Conservation (phyloP, 177 flowering plant species). For the Vitis hybrid region DNA sequence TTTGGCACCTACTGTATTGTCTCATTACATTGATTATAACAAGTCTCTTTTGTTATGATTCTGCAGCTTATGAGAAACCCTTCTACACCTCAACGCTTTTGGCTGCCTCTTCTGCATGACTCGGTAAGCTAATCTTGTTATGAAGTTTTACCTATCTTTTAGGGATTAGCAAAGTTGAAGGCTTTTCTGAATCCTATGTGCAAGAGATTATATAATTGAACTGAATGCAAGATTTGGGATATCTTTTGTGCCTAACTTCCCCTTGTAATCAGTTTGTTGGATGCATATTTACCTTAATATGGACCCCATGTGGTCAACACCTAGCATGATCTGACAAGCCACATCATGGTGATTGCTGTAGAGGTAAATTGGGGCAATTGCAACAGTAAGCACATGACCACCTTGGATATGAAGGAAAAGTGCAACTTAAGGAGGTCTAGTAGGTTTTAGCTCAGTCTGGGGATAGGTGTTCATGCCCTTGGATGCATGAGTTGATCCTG, state of each 20-base stretch:
- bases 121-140: slow-evolving; percentile 54
- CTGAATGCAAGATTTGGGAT: not conserved
- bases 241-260: not conserved
- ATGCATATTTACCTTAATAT: not conserved
- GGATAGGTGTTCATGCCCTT: too few species aligned
- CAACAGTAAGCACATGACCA: too few species aligned
- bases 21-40: not conserved
- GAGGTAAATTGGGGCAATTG: too few species aligned
- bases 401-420: too few species aligned
- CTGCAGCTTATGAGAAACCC: slow-evolving; percentile 90
- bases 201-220: not conserved
- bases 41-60: slow-evolving; percentile 8
- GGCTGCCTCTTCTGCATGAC: slow-evolving; percentile 90
- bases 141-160: not conserved
- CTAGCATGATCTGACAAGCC: too few species aligned
- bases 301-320: too few species aligned
- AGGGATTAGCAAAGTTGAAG: not conserved
- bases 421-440: too few species aligned
- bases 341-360: too few species aligned
- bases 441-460: too few species aligned
- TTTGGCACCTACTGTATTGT: not conserved
- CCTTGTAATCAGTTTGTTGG: not conserved
- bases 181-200: not conserved
- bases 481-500: too few species aligned
- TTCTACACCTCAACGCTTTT: slow-evolving; percentile 90